phyloP scores from a whole-genome alignment of 1,139 yeast species.

The Yamadazyma aaseri region DNA sequence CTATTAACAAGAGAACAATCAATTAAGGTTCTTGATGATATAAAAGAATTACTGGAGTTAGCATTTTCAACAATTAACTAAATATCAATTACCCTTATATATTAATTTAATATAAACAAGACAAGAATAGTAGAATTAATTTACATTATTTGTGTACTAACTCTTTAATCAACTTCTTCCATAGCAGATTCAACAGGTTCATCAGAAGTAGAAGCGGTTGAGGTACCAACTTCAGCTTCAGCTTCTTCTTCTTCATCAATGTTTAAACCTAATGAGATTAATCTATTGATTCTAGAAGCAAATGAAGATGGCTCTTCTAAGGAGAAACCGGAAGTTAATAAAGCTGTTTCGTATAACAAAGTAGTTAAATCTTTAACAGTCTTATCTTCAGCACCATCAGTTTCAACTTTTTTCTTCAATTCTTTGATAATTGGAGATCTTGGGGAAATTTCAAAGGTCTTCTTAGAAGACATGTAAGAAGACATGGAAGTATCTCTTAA shows the following conservation, averaged over 20 bases:
- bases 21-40: constrained; percentile 38
- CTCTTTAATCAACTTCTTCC: constrained; percentile 94
- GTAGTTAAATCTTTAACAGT: constrained; percentile 98
- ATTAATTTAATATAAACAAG: constrained; percentile 10
- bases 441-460: constrained; percentile 98
- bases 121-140: constrained; percentile 1
- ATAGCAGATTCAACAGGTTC: constrained; percentile 87
- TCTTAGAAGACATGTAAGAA: constrained; percentile 99
- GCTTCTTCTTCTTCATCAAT: constrained; percentile 84
- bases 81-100: constrained; percentile 3
- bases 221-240: constrained; percentile 46
- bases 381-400: constrained; percentile 97
- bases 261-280: constrained; percentile 96
- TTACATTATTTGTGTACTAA: background rate
- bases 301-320: constrained; percentile 97
- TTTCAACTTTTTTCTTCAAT: constrained; percentile 93
- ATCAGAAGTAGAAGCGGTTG: constrained; percentile 58
- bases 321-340: constrained; percentile 97
- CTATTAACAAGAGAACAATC: constrained; percentile 61
- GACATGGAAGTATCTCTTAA: constrained; percentile 98
- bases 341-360: constrained; percentile 94
- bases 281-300: constrained; percentile 97
- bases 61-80: constrained; percentile 14
- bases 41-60: constrained; percentile 32
- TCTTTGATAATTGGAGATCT: constrained; percentile 92